phyloP scores from a whole-genome alignment of 2,329 filamentous ascomycete species.

The Fusarium circinatum region DNA sequence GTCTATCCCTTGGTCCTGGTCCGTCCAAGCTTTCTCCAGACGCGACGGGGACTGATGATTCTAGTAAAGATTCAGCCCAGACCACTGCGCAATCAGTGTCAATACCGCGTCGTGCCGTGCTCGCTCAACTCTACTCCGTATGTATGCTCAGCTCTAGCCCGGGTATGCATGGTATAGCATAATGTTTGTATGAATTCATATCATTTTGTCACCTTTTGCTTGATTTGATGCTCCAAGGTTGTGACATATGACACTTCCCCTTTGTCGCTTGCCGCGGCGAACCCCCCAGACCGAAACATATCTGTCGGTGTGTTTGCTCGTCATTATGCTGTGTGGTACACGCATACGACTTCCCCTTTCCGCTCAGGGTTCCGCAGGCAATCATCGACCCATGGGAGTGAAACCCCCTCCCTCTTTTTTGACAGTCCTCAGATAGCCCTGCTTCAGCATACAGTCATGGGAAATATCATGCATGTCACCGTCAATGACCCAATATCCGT shows the following conservation, averaged over 20 bases:
- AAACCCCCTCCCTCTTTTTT: conserved; percentile 25
- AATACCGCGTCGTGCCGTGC: conserved; percentile 34
- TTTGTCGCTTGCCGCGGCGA: conserved; percentile 30
- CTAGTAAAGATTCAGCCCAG: conserved; percentile 14
- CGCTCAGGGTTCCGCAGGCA: conserved; percentile 14
- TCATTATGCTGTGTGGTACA: conserved; percentile 25
- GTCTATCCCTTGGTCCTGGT: conserved; percentile 29
- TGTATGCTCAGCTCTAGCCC: background rate
- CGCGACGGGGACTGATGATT: conserved; percentile 20
- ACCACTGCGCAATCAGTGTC: conserved; percentile 29
- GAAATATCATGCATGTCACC: conserved; percentile 36
- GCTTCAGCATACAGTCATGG: conserved; percentile 31
- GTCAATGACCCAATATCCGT: conserved; percentile 23
- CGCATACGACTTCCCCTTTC: conserved; percentile 32
- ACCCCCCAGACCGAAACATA: conserved; percentile 31
- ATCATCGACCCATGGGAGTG: conserved; percentile 6
- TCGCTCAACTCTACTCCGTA: conserved; percentile 10
- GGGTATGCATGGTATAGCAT: background rate
- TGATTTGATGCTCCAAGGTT: conserved; percentile 25
- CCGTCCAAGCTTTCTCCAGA: conserved; percentile 35
- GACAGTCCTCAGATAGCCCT: conserved; percentile 23
- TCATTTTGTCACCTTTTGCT: conserved; percentile 21
- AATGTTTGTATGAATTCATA: background rate
- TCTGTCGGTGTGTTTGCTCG: conserved; percentile 24
- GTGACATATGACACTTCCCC: conserved; percentile 29